Conservation (phyloP, 2,329 filamentous ascomycete species). For the Botrytis galanthina region DNA sequence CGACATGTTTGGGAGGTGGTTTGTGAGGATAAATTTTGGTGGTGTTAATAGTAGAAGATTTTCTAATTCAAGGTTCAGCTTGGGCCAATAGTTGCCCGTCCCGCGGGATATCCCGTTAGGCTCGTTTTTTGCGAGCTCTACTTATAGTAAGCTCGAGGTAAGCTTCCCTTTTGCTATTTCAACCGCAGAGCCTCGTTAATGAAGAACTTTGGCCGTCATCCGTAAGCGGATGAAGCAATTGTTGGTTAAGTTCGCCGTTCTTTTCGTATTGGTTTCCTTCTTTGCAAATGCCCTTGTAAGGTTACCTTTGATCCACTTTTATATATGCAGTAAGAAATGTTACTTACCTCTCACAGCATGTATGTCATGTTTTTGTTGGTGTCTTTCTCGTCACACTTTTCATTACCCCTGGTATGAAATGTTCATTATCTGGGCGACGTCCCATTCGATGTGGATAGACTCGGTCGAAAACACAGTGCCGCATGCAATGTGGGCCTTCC, state of each 20-base stretch:
- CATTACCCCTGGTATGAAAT: constrained; percentile 13
- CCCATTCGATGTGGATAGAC: constrained; percentile 12
- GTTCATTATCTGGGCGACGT: neutral
- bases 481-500: constrained; percentile 3
- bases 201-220: neutral
- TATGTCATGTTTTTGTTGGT: constrained; percentile 18
- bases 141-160: neutral
- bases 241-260: neutral
- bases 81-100: constrained; percentile 8
- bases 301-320: constrained; percentile 9
- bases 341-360: constrained; percentile 19
- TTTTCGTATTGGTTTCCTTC: neutral
- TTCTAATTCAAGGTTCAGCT: constrained; percentile 14
- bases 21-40: constrained; percentile 21
- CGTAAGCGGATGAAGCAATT: neutral
- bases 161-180: neutral
- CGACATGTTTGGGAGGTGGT: constrained; percentile 16
- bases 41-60: constrained; percentile 13
- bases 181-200: neutral
- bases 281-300: constrained; percentile 3
- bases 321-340: constrained; percentile 20
- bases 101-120: constrained; percentile 11
- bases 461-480: constrained; percentile 11
- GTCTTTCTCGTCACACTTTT: constrained; percentile 14
- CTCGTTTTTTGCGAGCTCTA: neutral